Evolutionary conservation across 148 eudicot genomes (phyloP).

Genomic region (Amaranthus cruentus): DNA sequence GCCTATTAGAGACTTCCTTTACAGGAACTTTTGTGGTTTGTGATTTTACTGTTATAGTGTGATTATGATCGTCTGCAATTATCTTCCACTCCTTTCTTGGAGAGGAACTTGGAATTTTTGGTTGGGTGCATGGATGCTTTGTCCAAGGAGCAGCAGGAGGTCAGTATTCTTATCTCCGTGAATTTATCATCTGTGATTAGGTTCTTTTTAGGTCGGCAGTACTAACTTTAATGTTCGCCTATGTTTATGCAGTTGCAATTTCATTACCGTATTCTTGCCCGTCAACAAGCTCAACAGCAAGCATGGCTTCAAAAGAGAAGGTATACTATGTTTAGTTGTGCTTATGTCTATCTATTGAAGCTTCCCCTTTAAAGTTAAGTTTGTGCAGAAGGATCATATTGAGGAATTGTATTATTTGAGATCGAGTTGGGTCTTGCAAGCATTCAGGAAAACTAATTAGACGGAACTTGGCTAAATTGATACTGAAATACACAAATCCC

Average conservation of each 20-base stretch:
- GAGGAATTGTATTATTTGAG: background rate
- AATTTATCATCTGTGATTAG: slow-evolving; percentile 6
- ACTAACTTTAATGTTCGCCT: slow-evolving; percentile 7
- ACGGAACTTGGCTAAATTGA: background rate
- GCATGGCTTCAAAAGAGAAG: slow-evolving; percentile 92
- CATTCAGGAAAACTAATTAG: background rate
- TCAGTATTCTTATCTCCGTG: slow-evolving; percentile 20
- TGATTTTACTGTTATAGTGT: slow-evolving; percentile 41
- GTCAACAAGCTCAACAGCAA: slow-evolving; percentile 90
- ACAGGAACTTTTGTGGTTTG: background rate
- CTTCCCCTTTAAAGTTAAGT: background rate
- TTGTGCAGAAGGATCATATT: background rate
- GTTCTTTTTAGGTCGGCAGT: slow-evolving; percentile 9
- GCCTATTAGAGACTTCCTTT: slow-evolving; percentile 3
- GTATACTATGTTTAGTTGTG: slow-evolving; percentile 25
- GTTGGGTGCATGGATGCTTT: slow-evolving; percentile 89
- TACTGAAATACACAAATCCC: no score
- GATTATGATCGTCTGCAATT: slow-evolving; percentile 79
- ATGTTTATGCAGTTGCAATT: slow-evolving; percentile 55
- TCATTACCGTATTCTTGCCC: slow-evolving; percentile 68
- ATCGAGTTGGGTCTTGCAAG: background rate
- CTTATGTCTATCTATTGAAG: background rate
- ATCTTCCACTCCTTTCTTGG: slow-evolving; percentile 71
- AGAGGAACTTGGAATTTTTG: slow-evolving; percentile 83
- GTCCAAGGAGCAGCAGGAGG: slow-evolving; percentile 87